These are phyloP conservation scores for Zygosaccharomyces bisporus DNA, from an alignment of 805 yeast genomes.

Conservation along the genomic window DNA sequence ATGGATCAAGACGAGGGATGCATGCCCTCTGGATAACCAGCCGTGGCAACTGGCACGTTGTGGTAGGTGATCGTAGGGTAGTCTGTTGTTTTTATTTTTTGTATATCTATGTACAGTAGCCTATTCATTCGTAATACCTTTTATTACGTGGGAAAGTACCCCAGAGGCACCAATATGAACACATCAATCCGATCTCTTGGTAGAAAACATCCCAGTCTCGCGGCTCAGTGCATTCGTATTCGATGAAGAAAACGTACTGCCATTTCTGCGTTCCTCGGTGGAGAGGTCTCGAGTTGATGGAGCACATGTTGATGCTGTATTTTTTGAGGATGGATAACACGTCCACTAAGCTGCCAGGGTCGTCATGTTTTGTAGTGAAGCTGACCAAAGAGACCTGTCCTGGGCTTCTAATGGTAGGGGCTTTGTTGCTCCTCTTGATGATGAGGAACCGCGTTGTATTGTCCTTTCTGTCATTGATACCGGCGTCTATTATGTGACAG, in stretches of 20 bases:
- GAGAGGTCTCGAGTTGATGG: conserved; percentile 77
- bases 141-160: conserved; percentile 54
- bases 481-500: conserved; percentile 49
- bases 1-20: conserved; percentile 93
- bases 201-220: conserved; percentile 37
- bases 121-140: conserved; percentile 33
- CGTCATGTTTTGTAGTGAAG: conserved; percentile 60
- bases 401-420: conserved; percentile 13
- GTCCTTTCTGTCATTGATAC: conserved; percentile 66
- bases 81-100: too few species aligned
- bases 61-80: conserved; percentile 49
- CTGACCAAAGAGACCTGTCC: conserved; percentile 50
- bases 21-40: conserved; percentile 92
- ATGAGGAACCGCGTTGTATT: conserved; percentile 87
- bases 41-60: conserved; percentile 80
- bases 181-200: conserved; percentile 41
- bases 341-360: conserved; percentile 70
- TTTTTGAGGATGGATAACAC: conserved; percentile 56
- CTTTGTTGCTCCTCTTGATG: conserved; percentile 42
- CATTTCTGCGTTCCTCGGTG: conserved; percentile 40
- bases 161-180: conserved; percentile 51
- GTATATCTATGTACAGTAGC: conserved; percentile 5
- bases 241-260: conserved; percentile 82
- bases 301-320: conserved; percentile 57
- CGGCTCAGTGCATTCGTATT: conserved; percentile 40